Conservation (phyloP, 2,329 filamentous ascomycete genomes). For the Xylariaceae sp. region DNA sequence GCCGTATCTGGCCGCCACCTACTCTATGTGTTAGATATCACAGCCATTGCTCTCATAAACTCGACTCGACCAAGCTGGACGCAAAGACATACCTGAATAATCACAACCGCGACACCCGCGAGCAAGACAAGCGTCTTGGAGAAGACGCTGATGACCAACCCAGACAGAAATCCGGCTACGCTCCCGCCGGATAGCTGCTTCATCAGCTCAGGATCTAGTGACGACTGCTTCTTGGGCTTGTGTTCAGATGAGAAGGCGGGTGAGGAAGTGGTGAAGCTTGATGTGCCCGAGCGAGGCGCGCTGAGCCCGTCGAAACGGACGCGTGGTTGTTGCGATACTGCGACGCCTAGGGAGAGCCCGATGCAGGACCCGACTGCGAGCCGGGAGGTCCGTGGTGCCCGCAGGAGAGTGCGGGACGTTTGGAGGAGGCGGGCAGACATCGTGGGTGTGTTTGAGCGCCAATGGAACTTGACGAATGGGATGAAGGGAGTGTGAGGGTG, state of each 20-base stretch:
- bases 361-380: conserved; percentile 29
- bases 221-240: conserved; percentile 9
- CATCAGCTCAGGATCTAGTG: conserved; percentile 35
- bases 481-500: no score
- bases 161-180: conserved; percentile 55
- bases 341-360: conserved; percentile 32
- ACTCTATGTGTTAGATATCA: neutral
- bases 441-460: neutral
- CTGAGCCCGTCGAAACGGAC: conserved; percentile 16
- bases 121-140: conserved; percentile 66
- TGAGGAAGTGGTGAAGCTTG: conserved; percentile 10
- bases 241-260: conserved; percentile 14
- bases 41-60: conserved; percentile 1
- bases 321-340: conserved; percentile 15
- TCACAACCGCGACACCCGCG: conserved; percentile 59
- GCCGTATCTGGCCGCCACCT: conserved; percentile 33
- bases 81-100: conserved; percentile 50
- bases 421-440: conserved; percentile 24
- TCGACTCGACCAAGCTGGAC: neutral
- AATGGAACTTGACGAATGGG: no score
- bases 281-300: neutral
- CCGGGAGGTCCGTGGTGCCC: conserved; percentile 21
- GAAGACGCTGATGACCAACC: conserved; percentile 65
- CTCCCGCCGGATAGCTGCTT: conserved; percentile 53
- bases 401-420: conserved; percentile 1